Conservation (phyloP, 2,329 filamentous ascomycete species). For the Davidsoniella neocaledoniae region DNA sequence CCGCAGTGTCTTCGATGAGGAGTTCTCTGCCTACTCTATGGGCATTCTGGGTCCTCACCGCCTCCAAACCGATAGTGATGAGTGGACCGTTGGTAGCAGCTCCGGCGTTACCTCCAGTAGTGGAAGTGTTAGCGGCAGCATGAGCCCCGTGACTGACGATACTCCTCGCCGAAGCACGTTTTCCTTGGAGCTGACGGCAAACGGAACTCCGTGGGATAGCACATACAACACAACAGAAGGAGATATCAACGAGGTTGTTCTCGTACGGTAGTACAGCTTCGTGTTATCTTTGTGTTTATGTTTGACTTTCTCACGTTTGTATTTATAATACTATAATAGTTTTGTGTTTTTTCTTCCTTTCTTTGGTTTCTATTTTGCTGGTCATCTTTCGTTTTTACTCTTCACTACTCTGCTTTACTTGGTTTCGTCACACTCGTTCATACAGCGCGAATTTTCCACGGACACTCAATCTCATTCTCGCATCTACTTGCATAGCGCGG, state of each 20-base stretch:
- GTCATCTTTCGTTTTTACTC: background rate
- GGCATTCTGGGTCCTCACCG: constrained; percentile 28
- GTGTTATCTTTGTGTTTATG: constrained; percentile 13
- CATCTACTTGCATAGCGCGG: constrained; percentile 8
- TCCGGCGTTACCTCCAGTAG: constrained; percentile 35
- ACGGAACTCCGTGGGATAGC: constrained; percentile 24
- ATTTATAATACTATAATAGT: constrained; percentile 11
- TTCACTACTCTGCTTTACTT: background rate
- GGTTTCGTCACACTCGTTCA: constrained; percentile 6
- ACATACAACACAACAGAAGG: constrained; percentile 23
- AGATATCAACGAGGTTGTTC: constrained; percentile 30
- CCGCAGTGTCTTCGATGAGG: constrained; percentile 24
- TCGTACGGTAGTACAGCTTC: constrained; percentile 20
- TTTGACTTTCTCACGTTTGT: constrained; percentile 4
- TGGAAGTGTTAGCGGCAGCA: constrained; percentile 29
- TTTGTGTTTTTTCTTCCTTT: constrained; percentile 6
- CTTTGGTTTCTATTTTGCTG: background rate
- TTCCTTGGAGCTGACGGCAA: constrained; percentile 21
- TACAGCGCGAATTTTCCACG: constrained; percentile 6
- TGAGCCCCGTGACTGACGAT: constrained; percentile 33
- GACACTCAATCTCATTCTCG: constrained; percentile 5
- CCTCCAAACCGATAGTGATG: constrained; percentile 49
- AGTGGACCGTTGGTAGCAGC: constrained; percentile 78
- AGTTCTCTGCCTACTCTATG: constrained; percentile 29
- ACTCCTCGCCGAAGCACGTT: constrained; percentile 15